phyloP scores from a whole-genome alignment of 1,284 basidiomycete species.

The Cerioporus squamosus region DNA sequence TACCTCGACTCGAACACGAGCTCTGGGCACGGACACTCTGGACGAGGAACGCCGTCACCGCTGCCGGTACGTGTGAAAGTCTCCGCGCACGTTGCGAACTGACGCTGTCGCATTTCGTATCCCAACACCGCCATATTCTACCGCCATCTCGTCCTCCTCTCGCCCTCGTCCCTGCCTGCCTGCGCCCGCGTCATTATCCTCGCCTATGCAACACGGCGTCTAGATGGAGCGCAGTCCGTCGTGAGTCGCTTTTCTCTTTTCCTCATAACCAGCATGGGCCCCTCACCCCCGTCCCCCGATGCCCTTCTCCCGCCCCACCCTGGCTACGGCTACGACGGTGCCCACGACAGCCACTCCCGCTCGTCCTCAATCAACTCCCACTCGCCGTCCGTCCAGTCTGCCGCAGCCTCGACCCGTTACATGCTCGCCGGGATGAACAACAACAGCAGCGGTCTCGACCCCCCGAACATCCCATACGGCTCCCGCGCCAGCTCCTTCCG shows the following conservation, averaged over 20 bases:
- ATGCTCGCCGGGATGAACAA: conserved; percentile 41
- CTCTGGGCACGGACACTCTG: conserved; percentile 14
- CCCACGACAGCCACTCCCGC: conserved; percentile 34
- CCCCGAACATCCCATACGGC: conserved; percentile 35
- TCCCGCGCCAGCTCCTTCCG: conserved; percentile 29
- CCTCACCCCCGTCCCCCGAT: conserved; percentile 1
- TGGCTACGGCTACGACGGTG: conserved; percentile 3
- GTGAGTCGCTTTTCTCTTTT: conserved; percentile 22
- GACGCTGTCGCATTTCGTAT: conserved; percentile 15
- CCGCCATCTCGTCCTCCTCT: conserved; percentile 3
- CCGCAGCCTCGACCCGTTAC: conserved; percentile 40
- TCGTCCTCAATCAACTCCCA: conserved; percentile 41
- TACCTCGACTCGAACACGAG: conserved; percentile 46
- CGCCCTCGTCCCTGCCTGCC: neutral
- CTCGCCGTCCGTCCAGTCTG: conserved; percentile 42
- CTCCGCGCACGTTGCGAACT: conserved; percentile 6
- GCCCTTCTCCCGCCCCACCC: conserved; percentile 2
- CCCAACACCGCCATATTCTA: conserved; percentile 9
- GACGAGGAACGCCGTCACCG: conserved; percentile 15
- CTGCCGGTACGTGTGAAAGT: conserved; percentile 15
- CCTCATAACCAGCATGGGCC: conserved; percentile 6
- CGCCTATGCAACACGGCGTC: conserved; percentile 24
- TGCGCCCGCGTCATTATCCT: conserved; percentile 10
- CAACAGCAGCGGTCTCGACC: conserved; percentile 32
- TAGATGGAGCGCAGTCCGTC: conserved; percentile 34